Base-by-base conservation (phyloP, 2,329 filamentous ascomycete genomes). In the Sporothrix humicola region DNA sequence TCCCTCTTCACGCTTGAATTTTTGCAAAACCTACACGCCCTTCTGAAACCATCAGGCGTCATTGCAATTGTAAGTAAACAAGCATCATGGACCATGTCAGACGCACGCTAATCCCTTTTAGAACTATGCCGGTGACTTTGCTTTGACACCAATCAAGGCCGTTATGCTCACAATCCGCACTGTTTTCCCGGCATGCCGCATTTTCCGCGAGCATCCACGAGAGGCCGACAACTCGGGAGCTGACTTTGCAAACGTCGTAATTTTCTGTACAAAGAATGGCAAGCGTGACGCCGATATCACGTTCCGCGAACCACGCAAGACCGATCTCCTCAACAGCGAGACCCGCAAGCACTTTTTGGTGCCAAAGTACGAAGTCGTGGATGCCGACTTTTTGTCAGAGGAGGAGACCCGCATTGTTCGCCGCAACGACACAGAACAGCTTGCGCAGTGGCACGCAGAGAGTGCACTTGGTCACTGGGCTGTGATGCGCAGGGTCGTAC, bases 171-270 rank as follows among this genome's bases (percentile, higher is more conserved):
- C 96, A 46, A 95, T 98, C 81, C 87, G 87, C 75, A 82, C 88
- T 42, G 90, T 96, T 73, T 99, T 98, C 82, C 92, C 93, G n/a
- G 89, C 90, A 3, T 99, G 96, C 83, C 93, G 94, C 74, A 89
- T 97, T 78, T 99, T 94, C 87, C 91, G 96, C 75, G 96, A 99
- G 82, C 86, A 88, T 37, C 86, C 89, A 3, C 82, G 85, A 2
- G 84, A 88, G 82, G 81, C 82, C 0, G 82, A 84, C 31, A 82
- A 84, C 8, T 81, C 88, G 26, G 84, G 84, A 2, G 82, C 84
- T 42, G 93, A 97, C 79, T 98, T 98, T 81, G 93, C 94, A 80
- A 99, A 99, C 84, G 94, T 98, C 88, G 93, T 98, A 65, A 90
- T 98, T 74, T 98, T 98, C 84, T 99, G 96, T 85, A 90, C 89